Base-by-base conservation (phyloP, 805 yeast species). In the Starmerella kuoi region DNA sequence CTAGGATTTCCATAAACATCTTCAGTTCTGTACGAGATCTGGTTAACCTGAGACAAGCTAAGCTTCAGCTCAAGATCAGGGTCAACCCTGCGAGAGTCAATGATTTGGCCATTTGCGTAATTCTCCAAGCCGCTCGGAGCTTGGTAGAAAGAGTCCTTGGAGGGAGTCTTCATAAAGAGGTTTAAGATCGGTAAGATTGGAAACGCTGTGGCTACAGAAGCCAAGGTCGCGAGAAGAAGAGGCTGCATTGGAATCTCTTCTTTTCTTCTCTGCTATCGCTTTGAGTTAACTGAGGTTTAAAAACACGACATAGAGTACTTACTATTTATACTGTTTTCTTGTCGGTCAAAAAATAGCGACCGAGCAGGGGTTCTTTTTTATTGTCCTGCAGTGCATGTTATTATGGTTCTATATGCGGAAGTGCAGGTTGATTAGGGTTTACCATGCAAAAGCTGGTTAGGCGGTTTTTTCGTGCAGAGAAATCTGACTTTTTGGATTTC, bases 81-180 rank as follows among this genome's bases (percentile, higher is more conserved):
- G 23, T 20, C 14, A 6, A 41, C 39, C 3, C 11, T 20, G 12
- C 52, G 42, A 8, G 21, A 17, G 33, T 30, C 27, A 24, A 37
- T 19, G 28, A 49, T 28, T 12, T 44, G 45, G n/a, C 52, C 52
- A 14, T 35, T 35, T 5, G 30, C 14, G 5, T 18, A 15, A 11
- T 26, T 12, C 18, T 31, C 30, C 12, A 44, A 28, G 33, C 18
- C 18, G 18, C 33, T 30, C 9, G 42, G 35, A 18, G 46, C 41
- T 7, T 39, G 11, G 32, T 50, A 50, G 41, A 50, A 50, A 12
- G 44, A 20, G 21, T 50, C 54, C 11, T 41, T 30, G 6, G 25
- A 27, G 11, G 54, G 52, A 3, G 14, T n/a, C 4, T 14, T 36
- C 14, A 40, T 19, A 14, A 40, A 8, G 6, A 22, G 14, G 3